Conservation (phyloP, 179 eudicot species). For the Beta lomatogona region DNA sequence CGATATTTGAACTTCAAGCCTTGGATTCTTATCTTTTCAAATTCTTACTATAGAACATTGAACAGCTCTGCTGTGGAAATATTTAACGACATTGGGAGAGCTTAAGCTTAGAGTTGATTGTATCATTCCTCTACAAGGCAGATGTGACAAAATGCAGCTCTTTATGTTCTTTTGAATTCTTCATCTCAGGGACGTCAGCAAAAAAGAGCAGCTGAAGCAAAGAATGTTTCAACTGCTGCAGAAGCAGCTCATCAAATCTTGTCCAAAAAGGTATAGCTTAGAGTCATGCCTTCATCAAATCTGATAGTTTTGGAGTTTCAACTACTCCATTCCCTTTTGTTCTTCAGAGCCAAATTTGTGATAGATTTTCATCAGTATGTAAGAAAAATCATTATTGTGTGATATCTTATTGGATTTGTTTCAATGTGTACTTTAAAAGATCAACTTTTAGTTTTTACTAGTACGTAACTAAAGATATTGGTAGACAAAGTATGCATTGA, state of each 20-base stretch:
- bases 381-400: too few relatives aligned
- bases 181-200: slow-evolving; percentile 55
- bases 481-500: too few relatives aligned
- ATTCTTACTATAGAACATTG: not conserved
- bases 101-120: not conserved
- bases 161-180: not conserved
- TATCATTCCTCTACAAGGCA: not conserved
- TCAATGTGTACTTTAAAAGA: too few relatives aligned
- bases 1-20: not conserved
- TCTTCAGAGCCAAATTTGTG: too few relatives aligned
- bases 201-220: slow-evolving; percentile 59
- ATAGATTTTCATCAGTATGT: too few relatives aligned
- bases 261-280: slow-evolving; percentile 53
- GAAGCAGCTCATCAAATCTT: slow-evolving; percentile 65
- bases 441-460: too few relatives aligned
- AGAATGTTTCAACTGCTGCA: slow-evolving; percentile 57
- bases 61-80: not conserved
- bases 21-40: not conserved
- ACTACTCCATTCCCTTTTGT: not conserved
- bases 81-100: not conserved
- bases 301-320: not conserved
- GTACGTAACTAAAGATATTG: too few relatives aligned
- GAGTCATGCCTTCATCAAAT: not conserved
- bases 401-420: too few relatives aligned
- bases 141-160: not conserved